Evolutionary conservation across 495 filamentous ascomycete species (phyloP), one percentile per base, ranked within the genome.

Genomic region (Aspergillus steynii): DNA sequence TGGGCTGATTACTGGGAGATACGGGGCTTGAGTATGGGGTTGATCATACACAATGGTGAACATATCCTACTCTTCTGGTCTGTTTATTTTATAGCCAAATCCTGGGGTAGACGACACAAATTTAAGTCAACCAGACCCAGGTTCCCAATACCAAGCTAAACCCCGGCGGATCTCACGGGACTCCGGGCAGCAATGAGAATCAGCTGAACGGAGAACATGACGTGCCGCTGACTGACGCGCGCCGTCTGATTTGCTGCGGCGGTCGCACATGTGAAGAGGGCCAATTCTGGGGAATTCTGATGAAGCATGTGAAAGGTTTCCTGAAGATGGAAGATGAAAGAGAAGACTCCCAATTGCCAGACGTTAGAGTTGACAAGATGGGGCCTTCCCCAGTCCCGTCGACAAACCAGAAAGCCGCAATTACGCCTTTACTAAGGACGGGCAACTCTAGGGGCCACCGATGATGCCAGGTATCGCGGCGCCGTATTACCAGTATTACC

Each of bases 201-300:
- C 37, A 42, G 37, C 37, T 42, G 37, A 42, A 42, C 6, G 29
- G 15, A 5, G 51, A 46, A 52, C 61, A 63, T 63, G 61, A 63
- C 56, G 51, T 59, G 12, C 55, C 50, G 56, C 61, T 59, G 61
- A 63, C 50, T 55, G 50, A 59, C 42, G 56, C 5, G 6, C 20
- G 29, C 25, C 20, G 12, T 51, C 47, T 32, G 7, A 63, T 63
- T 63, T 59, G 61, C 48, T 55, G 45, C 29, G 29, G 37, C 47
- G 20, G 47, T 48, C 26, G 29, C 26, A 52, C 60, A 62, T 62
- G 55, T 59, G 61, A 59, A 58, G 47, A 50, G 26, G 25, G 42
- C 32, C 46, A 28, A n/a, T 45, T 26, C 56, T n/a, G 31, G 32
- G 9, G 37, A 20, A 47, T 60, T 50, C 46, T 60, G 20, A 20